phyloP scores from a whole-genome alignment of 2,329 filamentous ascomycete species.

The Ilyonectria mors-panacis region DNA sequence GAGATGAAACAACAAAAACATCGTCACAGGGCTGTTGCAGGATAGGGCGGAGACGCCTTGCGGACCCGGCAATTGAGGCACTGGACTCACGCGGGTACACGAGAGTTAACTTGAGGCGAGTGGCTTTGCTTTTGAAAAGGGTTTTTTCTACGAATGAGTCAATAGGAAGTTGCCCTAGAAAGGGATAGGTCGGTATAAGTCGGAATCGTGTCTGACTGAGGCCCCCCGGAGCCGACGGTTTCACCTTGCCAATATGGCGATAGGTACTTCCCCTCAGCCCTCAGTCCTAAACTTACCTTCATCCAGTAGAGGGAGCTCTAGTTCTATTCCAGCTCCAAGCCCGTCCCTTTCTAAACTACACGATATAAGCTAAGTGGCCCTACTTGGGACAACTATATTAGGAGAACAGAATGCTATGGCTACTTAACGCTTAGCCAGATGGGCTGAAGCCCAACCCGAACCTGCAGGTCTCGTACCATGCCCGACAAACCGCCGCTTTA shows the following conservation, averaged over 20 bases:
- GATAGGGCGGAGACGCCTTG: background rate
- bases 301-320: too few species aligned
- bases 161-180: background rate
- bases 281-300: too few species aligned
- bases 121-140: background rate
- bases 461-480: conserved; percentile 18
- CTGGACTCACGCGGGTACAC: background rate
- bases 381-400: too few species aligned
- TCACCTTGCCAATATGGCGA: background rate
- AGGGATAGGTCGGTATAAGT: background rate
- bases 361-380: too few species aligned
- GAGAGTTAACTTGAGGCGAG: background rate
- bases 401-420: background rate
- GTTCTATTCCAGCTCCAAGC: too few species aligned
- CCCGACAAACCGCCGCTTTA: background rate
- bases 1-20: background rate
- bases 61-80: too few species aligned
- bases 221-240: background rate
- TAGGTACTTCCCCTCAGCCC: too few species aligned
- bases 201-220: background rate
- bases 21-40: background rate
- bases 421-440: background rate
- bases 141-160: background rate
- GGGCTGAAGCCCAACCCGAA: too few species aligned
- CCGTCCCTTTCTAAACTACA: too few species aligned